Evolutionary conservation across 139 green algal species (phyloP), one percentile per base, ranked within the genome.

Genomic region (Parachlorella kessleri): DNA sequence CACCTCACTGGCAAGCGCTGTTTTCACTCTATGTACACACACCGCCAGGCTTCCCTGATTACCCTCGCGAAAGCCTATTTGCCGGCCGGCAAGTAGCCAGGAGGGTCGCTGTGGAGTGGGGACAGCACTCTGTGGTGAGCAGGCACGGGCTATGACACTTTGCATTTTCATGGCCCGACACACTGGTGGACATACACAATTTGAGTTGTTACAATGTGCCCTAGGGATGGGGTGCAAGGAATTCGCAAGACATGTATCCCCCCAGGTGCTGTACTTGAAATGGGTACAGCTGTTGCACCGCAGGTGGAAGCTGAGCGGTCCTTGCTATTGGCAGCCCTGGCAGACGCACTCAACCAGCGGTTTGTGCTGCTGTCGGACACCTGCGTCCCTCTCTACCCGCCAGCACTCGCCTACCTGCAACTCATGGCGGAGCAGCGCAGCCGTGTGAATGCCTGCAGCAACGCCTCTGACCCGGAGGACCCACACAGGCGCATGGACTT

Each of bases 351-450:
- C 23, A 88, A 88, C 36, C 36, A 81, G 75, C 78, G 76, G 35
- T 91, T 89, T 78, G 66, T 82, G 53, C 81, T 91, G 74, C 71
- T 84, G 24, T 66, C 65, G 30, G 87, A 89, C 33, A 48, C 66
- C 36, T 81, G 55, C 55, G 32, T 86, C 18, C 84, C 87, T 18
- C 78, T 91, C 35, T 83, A 88, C 35, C 67, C 84, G 5, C 70
- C 78, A 4, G 23, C 74, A 8, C 36, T 71, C n/a, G 69, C 83
- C 6, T 89, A 85, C 36, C 24, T 70, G 37, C 78, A 84, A 53
- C 63, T 88, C 8, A 80, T 86, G 70, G 41, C 28, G 9, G 79
- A 89, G 55, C 24, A 39, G 18, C 48, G 37, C 35, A 80, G 54
- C 42, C 71, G 82, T 35, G 54, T 91, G 38, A 84, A 89, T 69